A percentile compares a stretch with the other conserved stretches of the same genome.
Conservation (phyloP, 2,329 filamentous ascomycete species). For the Apiospora saccharicola region DNA sequence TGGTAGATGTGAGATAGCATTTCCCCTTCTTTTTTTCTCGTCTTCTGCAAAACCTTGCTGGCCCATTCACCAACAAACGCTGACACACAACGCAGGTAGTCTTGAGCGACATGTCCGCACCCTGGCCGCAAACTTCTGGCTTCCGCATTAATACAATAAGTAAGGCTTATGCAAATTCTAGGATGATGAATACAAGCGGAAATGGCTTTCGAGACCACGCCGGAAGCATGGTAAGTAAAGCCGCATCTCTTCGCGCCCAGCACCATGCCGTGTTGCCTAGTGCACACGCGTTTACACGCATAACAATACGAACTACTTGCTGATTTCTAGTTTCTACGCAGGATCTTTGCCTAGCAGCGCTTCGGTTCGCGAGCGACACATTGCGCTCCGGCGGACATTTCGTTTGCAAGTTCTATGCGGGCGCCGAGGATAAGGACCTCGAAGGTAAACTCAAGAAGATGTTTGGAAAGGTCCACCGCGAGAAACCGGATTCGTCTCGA, state of each 20-base stretch:
- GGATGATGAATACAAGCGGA: conserved; percentile 99
- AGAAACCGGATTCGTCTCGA: conserved; percentile 92
- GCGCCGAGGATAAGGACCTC: conserved; percentile 81
- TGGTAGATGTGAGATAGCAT: conserved; percentile 70
- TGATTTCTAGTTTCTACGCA: conserved; percentile 48
- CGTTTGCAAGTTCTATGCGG: conserved; percentile 97
- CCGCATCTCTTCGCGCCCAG: not conserved
- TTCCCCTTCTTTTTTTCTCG: not conserved
- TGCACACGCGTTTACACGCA: not conserved
- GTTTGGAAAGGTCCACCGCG: conserved; percentile 81
- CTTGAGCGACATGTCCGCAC: conserved; percentile 98
- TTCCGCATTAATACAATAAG: conserved; percentile 89
- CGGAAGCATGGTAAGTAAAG: conserved; percentile 83
- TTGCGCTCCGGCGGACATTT: conserved; percentile 86
- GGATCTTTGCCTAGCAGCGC: conserved; percentile 89
- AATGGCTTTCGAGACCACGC: conserved; percentile 86
- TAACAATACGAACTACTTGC: not conserved
- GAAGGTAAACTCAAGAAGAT: conserved; percentile 77
- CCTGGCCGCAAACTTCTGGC: conserved; percentile 71
- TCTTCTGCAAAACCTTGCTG: not conserved
- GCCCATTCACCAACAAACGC: not conserved
- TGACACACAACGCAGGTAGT: conserved; percentile 66
- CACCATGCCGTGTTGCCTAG: not conserved
- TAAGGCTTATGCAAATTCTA: conserved; percentile 91
- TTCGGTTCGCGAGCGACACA: conserved; percentile 86